Evolutionary conservation across 2,329 filamentous ascomycete genomes (phyloP).

Genomic region (Colletotrichum limetticola): DNA sequence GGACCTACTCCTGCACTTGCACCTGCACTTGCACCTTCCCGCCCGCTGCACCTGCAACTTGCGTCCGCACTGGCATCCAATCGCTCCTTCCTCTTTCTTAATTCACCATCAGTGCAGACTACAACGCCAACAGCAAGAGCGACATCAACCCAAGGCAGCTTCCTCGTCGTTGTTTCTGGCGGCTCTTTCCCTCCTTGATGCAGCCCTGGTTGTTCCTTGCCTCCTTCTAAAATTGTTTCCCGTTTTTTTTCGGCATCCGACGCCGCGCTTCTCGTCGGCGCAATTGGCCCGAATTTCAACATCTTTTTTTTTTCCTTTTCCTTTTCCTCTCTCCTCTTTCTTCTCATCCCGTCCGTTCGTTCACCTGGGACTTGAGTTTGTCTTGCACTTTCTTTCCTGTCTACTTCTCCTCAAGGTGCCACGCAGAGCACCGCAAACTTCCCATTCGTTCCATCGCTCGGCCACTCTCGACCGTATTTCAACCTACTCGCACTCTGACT

Average conservation of each 20-base stretch:
- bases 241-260: slow-evolving; percentile 1
- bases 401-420: not conserved
- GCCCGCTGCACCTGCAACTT: slow-evolving; percentile 1
- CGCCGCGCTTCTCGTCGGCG: slow-evolving; percentile 7
- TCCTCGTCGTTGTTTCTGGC: not conserved
- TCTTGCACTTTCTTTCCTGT: not conserved
- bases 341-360: not conserved
- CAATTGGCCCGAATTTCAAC: slow-evolving; percentile 8
- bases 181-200: not conserved
- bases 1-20: slow-evolving; percentile 15
- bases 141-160: not conserved
- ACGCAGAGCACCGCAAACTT: not conserved
- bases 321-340: not conserved
- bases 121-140: no score
- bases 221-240: slow-evolving; percentile 3
- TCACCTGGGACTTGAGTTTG: not conserved
- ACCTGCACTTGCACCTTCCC: not conserved
- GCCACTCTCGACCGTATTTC: not conserved
- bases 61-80: not conserved
- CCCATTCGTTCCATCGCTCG: not conserved
- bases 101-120: not conserved
- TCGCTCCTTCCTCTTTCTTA: slow-evolving; percentile 5
- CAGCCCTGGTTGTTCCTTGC: not conserved
- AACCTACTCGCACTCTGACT: not conserved
- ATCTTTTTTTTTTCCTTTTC: not conserved